Evolutionary conservation across 2,329 filamentous ascomycete genomes (phyloP), one percentile per base, ranked within the genome.

Genomic region (Elsinoe fawcettii): DNA sequence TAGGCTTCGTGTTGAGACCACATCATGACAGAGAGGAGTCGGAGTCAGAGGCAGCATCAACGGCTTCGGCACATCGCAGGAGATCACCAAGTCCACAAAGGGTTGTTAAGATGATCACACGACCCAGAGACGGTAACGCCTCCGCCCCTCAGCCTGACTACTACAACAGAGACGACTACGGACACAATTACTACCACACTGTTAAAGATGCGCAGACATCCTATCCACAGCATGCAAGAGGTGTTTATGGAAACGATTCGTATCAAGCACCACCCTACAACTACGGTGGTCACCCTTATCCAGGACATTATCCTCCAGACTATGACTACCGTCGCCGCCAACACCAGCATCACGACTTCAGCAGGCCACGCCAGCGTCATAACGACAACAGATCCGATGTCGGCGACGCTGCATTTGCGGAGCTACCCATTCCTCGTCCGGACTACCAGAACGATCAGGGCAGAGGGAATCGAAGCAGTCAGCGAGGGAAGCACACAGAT

Each of bases 141-240:
- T n/a, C n/a, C n/a, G n/a, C n/a, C n/a, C n/a, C n/a, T n/a, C 9
- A n/a, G 25, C 14, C 22, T n/a, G 23, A 49, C 23, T 49, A 30
- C 44, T 32, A 32, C 25, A 23, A 49, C 32, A 23, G 44, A 8
- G 44, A 49, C 27, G 25, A 27, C 8, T 32, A 49, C 25, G 44
- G 44, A 30, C 44, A 18, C 22, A 49, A 49, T 34, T 49, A 49
- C 23, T 49, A 49, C 16, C 44, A 49, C 44, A 49, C 44, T 18
- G 44, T 49, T 9, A 23, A 23, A 9, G 44, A 49, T 32, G 44
- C 32, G 8, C 44, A 49, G 18, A 14, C 22, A 30, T 27, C 16
- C 4, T 30, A 30, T 18, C 44, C 44, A 6, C 44, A n/a, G 44
- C 14, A 30, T 18, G 12, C 44, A 30, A 3, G 4, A 6, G 7